These are phyloP conservation scores for Pedinophyceae sp. DNA, from an alignment of 139 green algal species.

Conservation along the genomic window DNA sequence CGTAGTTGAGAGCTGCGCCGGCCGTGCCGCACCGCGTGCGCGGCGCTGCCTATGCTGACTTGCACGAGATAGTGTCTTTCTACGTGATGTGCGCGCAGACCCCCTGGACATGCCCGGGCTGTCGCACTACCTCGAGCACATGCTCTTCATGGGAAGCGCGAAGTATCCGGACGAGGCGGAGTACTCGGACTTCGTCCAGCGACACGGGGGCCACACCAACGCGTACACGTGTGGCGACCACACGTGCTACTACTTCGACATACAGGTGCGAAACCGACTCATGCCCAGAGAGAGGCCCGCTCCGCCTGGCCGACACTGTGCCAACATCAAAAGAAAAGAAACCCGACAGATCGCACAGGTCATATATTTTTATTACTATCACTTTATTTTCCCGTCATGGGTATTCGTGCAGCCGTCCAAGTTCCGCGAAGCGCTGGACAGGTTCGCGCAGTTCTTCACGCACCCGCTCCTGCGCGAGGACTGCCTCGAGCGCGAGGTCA, in stretches of 20 bases:
- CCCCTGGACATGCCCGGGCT: constrained; percentile 63
- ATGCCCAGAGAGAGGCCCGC: too few relatives aligned
- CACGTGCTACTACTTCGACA: constrained; percentile 89
- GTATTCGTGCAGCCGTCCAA: constrained; percentile 40
- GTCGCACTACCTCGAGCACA: constrained; percentile 93
- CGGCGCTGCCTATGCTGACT: too few relatives aligned
- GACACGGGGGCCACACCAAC: constrained; percentile 72
- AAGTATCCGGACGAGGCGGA: constrained; percentile 91
- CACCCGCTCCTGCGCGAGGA: constrained; percentile 62
- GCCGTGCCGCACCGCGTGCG: too few relatives aligned
- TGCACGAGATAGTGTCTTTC: too few relatives aligned
- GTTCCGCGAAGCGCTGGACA: constrained; percentile 65
- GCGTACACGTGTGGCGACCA: constrained; percentile 84
- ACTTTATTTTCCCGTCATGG: too few relatives aligned
- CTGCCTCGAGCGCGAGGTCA: constrained; percentile 77
- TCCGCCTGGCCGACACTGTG: too few relatives aligned
- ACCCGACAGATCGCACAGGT: too few relatives aligned
- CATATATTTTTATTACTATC: too few relatives aligned
- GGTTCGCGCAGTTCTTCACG: constrained; percentile 92
- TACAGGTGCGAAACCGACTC: too few relatives aligned
- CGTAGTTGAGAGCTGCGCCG: too few relatives aligned
- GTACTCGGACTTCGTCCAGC: constrained; percentile 78
- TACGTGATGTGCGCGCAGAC: too few relatives aligned
- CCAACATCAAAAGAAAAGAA: too few relatives aligned
- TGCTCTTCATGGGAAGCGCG: constrained; percentile 86